Evolutionary conservation across 192 early-diverging fungal genomes (phyloP), one percentile per base, ranked within the genome.

Genomic region (Rhizoclosmatium sp.): DNA sequence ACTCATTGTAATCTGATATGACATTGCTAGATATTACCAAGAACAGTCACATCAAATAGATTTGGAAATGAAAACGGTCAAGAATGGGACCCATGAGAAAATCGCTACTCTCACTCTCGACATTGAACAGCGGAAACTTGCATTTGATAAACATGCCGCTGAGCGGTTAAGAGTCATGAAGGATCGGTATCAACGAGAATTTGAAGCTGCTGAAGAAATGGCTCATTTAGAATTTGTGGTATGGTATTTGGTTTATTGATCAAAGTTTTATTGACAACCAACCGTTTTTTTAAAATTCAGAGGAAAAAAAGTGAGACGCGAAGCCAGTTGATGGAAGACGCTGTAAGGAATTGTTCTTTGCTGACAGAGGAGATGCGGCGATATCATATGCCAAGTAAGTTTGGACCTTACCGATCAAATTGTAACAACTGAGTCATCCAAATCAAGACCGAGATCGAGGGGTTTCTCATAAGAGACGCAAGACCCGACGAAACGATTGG

Each of bases 361-460:
- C n/a, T 75, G 12, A 75, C 73, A 45, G 73, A 75, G 46, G 73
- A 75, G 45, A 75, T 75, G 73, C 21, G 73, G 46, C 58, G 73
- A 39, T 75, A 75, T 64, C 73, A 75, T 75, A 75, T 75, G 73
- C 73, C 73, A 39, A 56, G 73, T 75, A 47, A 46, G 73, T 64
- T 54, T 7, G 51, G 31, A 31, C 31, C 16, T 54, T 54, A 54
- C 5, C 9, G 5, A 16, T 16, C 51, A 54, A 54, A 54, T 16
- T 16, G 16, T 12, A 54, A 54, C 5, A 54, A 54, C 5, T 12
- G 16, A 12, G 0, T 12, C 5, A 54, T 12, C 5, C 5, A 54
- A 54, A 54, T 21, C 45, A 9, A 75, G 73, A 75, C 45, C 73
- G 73, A 47, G 73, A 75, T 40, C 58, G 73, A 5, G 60, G 73